Conservation (phyloP, 1,139 yeast genomes). For the Scheffersomyces segobiensis region DNA sequence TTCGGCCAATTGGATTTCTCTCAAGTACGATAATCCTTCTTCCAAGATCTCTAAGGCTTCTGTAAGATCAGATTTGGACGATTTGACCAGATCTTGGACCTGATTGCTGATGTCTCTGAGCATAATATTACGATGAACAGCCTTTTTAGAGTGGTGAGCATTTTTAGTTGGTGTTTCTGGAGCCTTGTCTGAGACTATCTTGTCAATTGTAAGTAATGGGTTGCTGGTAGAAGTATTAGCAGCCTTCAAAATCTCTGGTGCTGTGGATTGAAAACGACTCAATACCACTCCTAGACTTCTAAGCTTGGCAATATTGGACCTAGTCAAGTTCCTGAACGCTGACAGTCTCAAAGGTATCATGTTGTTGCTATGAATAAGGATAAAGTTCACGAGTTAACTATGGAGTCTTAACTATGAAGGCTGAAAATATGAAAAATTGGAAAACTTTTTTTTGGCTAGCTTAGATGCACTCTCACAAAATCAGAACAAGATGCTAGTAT, state of each 20-base stretch:
- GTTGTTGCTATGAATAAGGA: conserved; percentile 2
- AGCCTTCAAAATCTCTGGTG: background rate
- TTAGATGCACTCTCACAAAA: background rate
- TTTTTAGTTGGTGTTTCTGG: background rate
- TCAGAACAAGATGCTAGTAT: background rate
- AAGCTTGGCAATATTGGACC: conserved; percentile 10
- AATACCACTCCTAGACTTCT: conserved; percentile 9
- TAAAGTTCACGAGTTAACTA: background rate
- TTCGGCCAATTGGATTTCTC: conserved; percentile 39
- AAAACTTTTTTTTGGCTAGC: conserved; percentile 6
- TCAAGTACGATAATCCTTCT: conserved; percentile 42
- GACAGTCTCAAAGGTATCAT: conserved; percentile 25
- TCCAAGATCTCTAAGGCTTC: conserved; percentile 42
- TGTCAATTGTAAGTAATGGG: background rate
- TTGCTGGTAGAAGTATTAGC: background rate
- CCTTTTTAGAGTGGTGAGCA: conserved; percentile 2
- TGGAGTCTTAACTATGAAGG: background rate
- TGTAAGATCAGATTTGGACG: conserved; percentile 18
- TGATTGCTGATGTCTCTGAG: conserved; percentile 38
- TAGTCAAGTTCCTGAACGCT: conserved; percentile 18
- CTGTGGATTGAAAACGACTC: conserved; percentile 16
- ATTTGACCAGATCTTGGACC: conserved; percentile 25
- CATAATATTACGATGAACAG: conserved; percentile 19
- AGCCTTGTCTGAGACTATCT: background rate
- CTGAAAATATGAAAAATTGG: background rate